Evolutionary conservation across 345 rosid species (phyloP).

Genomic region (Sapria himalayana): DNA sequence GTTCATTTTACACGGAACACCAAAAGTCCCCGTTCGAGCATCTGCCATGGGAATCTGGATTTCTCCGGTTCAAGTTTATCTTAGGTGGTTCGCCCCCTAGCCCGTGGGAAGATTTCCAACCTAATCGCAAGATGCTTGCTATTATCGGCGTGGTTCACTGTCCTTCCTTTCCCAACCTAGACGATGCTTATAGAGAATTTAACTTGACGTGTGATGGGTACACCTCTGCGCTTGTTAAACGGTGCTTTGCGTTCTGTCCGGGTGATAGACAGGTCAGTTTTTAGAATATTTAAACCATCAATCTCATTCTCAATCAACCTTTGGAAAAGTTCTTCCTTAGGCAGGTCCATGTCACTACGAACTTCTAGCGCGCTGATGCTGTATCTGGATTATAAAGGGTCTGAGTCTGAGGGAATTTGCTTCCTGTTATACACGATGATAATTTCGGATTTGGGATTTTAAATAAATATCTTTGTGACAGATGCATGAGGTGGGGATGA

Average conservation of each 20-base stretch:
- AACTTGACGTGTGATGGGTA: conserved; percentile 32
- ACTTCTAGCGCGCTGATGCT: too few relatives aligned
- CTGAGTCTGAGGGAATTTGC: too few relatives aligned
- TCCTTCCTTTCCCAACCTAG: conserved; percentile 78
- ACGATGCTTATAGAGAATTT: conserved; percentile 37
- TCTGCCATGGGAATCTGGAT: conserved; percentile 92
- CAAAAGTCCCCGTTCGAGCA: conserved; percentile 88
- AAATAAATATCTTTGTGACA: too few relatives aligned
- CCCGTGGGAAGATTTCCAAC: conserved; percentile 99
- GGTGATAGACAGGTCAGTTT: conserved; percentile 44
- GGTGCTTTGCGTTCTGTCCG: conserved; percentile 90
- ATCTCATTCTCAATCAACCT: too few relatives aligned
- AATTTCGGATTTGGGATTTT: too few relatives aligned
- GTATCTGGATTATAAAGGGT: too few relatives aligned
- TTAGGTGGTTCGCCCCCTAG: conserved; percentile 87
- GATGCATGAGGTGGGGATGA: too few relatives aligned
- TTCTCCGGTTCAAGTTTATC: conserved; percentile 72
- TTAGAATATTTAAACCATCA: too few relatives aligned
- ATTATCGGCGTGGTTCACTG: conserved; percentile 88
- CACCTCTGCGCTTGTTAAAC: conserved; percentile 54
- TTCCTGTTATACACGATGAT: too few relatives aligned
- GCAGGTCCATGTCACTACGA: too few relatives aligned
- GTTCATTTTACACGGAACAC: conserved; percentile 93
- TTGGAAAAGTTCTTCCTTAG: too few relatives aligned
- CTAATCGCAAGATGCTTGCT: conserved; percentile 79